phyloP scores from a whole-genome alignment of 768 basidiomycete genomes.

The Clathrus columnatus region DNA sequence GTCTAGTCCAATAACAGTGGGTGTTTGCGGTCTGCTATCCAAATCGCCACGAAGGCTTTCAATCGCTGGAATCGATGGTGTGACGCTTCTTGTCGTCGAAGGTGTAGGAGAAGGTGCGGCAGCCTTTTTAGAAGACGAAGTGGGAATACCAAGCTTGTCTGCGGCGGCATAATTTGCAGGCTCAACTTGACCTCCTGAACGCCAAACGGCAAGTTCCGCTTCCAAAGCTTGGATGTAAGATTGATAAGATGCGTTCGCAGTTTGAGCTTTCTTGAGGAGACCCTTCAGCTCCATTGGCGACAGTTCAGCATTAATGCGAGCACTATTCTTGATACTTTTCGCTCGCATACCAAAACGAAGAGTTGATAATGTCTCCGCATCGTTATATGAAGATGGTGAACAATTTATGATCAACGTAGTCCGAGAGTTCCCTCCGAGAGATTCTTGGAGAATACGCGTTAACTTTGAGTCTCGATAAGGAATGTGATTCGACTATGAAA shows the following conservation, averaged over 20 bases:
- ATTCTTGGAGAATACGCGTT: slow-evolving; percentile 98
- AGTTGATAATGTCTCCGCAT: slow-evolving; percentile 90
- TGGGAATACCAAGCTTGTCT: slow-evolving; percentile 43
- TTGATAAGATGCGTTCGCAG: slow-evolving; percentile 74
- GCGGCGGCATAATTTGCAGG: slow-evolving; percentile 72
- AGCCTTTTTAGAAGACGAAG: slow-evolving; percentile 35
- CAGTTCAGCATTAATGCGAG: slow-evolving; percentile 95
- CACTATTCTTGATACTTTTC: slow-evolving; percentile 99
- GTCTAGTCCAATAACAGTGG: slow-evolving; percentile 78
- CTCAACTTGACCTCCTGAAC: slow-evolving; percentile 77
- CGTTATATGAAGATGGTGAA: slow-evolving; percentile 95
- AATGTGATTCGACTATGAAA: slow-evolving; percentile 78
- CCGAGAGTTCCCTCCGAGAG: slow-evolving; percentile 88
- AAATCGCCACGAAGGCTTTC: slow-evolving; percentile 64
- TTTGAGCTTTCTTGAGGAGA: slow-evolving; percentile 80
- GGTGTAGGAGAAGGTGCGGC: slow-evolving; percentile 52
- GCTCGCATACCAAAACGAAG: slow-evolving; percentile 99
- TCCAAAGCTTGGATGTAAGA: slow-evolving; percentile 86
- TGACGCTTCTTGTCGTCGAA: slow-evolving; percentile 59
- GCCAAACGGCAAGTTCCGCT: slow-evolving; percentile 85
- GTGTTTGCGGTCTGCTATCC: slow-evolving; percentile 86
- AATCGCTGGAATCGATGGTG: slow-evolving; percentile 64
- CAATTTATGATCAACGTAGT: slow-evolving; percentile 99
- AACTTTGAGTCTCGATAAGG: slow-evolving; percentile 99
- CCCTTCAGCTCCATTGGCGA: slow-evolving; percentile 94